These are phyloP conservation scores for Aphanoascus verrucosus DNA, from an alignment of 2,329 filamentous ascomycete species.

Conservation along the genomic window DNA sequence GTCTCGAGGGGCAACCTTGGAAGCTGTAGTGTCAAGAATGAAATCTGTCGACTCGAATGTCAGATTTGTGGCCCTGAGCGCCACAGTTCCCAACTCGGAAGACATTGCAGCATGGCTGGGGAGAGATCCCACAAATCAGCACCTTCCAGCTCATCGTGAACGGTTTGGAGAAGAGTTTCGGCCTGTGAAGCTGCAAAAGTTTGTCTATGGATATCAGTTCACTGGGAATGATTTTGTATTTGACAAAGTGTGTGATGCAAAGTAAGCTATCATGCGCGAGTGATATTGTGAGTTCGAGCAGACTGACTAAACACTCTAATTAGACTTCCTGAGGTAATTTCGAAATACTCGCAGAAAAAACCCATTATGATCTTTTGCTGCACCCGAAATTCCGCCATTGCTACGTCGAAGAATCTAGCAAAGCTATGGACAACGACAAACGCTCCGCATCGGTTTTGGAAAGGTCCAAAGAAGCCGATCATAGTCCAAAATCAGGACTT, in stretches of 20 bases:
- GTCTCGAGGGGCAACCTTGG: constrained; percentile 63
- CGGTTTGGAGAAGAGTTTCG: constrained; percentile 70
- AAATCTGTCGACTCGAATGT: constrained; percentile 66
- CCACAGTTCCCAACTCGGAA: constrained; percentile 70
- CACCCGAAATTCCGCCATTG: constrained; percentile 59
- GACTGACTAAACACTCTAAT: constrained; percentile 8
- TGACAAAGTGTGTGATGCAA: constrained; percentile 56
- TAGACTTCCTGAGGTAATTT: constrained; percentile 56
- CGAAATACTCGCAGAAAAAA: constrained; percentile 57
- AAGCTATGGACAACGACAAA: constrained; percentile 51
- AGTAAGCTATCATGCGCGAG: constrained; percentile 29
- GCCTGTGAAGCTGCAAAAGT: constrained; percentile 64
- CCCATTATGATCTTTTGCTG: constrained; percentile 77
- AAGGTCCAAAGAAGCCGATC: constrained; percentile 43
- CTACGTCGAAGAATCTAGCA: constrained; percentile 57
- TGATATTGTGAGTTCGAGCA: not conserved
- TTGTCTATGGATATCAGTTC: constrained; percentile 61
- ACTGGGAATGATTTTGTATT: constrained; percentile 64
- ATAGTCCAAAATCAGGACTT: constrained; percentile 50
- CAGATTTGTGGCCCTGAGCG: constrained; percentile 70
- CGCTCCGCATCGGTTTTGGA: constrained; percentile 51
- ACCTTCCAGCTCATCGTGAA: constrained; percentile 55
- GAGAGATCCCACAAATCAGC: constrained; percentile 47
- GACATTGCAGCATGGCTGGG: constrained; percentile 76
- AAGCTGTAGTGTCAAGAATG: constrained; percentile 79